These are phyloP conservation scores for Leccinum variicolor DNA, from an alignment of 768 basidiomycete species.

Conservation along the genomic window DNA sequence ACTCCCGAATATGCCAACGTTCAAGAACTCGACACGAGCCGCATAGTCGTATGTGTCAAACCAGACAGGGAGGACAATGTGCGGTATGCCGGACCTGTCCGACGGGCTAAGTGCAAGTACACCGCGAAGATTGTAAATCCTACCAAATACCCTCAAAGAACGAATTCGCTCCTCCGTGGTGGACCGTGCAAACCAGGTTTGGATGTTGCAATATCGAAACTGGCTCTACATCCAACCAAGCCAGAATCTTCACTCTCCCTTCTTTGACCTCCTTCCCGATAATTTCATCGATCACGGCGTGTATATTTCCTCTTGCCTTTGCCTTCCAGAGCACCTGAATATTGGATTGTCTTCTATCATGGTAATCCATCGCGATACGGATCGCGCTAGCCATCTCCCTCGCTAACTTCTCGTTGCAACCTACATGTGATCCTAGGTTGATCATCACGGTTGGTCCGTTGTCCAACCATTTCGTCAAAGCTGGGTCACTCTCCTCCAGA, in stretches of 20 bases:
- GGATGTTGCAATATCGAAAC: constrained; percentile 7
- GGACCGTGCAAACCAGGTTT: neutral
- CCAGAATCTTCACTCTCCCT: constrained; percentile 5
- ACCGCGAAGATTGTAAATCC: neutral
- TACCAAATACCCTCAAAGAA: constrained; percentile 3
- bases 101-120: neutral
- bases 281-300: neutral
- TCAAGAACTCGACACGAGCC: constrained; percentile 2
- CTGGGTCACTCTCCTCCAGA: too few species aligned
- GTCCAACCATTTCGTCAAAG: too few species aligned
- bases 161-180: constrained; percentile 7
- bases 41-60: constrained; percentile 12
- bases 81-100: constrained; percentile 9
- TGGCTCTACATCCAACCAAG: constrained; percentile 14
- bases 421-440: constrained; percentile 6
- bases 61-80: constrained; percentile 13
- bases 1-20: constrained; percentile 7
- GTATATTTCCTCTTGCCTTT: neutral
- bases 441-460: too few species aligned
- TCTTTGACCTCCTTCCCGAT: constrained; percentile 4
- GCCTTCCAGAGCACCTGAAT: constrained; percentile 31
- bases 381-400: constrained; percentile 6
- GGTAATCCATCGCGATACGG: constrained; percentile 5
- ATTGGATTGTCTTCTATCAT: neutral
- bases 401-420: neutral